A percentile compares a stretch with the other conserved stretches of the same genome.
These are phyloP conservation scores for Scleromitrula shiraiana DNA, from an alignment of 2,329 filamentous ascomycete genomes.

Conservation along the genomic window DNA sequence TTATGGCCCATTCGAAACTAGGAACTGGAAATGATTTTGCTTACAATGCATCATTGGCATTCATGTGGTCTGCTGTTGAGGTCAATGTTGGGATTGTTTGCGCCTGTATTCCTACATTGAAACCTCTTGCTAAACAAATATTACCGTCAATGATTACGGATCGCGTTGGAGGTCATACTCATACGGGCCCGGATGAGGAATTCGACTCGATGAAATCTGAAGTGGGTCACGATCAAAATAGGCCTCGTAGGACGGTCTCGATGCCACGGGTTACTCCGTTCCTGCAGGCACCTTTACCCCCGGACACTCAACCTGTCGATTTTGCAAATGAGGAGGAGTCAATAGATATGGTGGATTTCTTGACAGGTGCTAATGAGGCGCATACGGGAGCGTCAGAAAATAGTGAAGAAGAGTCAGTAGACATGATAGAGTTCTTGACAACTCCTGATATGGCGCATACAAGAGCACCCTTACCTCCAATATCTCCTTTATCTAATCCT, in stretches of 20 bases:
- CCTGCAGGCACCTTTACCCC: background rate
- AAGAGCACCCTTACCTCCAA: background rate
- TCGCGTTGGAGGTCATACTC: conserved; percentile 5
- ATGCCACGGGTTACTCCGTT: background rate
- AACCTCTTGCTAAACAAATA: conserved; percentile 62
- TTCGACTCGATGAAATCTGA: conserved; percentile 16
- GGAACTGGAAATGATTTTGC: conserved; percentile 47
- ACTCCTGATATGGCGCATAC: too few species aligned
- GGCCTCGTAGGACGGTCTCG: background rate
- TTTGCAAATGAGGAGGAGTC: too few species aligned
- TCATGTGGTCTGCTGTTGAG: conserved; percentile 92
- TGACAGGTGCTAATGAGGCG: too few species aligned
- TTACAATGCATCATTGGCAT: conserved; percentile 73
- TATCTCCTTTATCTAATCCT: background rate
- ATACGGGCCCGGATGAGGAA: conserved; percentile 11
- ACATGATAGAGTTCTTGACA: too few species aligned
- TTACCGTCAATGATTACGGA: conserved; percentile 25
- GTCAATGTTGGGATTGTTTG: conserved; percentile 87
- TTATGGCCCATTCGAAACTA: conserved; percentile 23
- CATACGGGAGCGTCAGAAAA: too few species aligned
- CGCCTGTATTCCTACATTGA: conserved; percentile 85
- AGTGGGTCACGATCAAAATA: background rate
- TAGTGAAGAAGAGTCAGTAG: too few species aligned
- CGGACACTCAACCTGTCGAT: too few species aligned
- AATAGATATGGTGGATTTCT: too few species aligned